These are phyloP conservation scores for Colletotrichum spaethianum DNA, from an alignment of 2,329 filamentous ascomycete genomes.

Conservation along the genomic window DNA sequence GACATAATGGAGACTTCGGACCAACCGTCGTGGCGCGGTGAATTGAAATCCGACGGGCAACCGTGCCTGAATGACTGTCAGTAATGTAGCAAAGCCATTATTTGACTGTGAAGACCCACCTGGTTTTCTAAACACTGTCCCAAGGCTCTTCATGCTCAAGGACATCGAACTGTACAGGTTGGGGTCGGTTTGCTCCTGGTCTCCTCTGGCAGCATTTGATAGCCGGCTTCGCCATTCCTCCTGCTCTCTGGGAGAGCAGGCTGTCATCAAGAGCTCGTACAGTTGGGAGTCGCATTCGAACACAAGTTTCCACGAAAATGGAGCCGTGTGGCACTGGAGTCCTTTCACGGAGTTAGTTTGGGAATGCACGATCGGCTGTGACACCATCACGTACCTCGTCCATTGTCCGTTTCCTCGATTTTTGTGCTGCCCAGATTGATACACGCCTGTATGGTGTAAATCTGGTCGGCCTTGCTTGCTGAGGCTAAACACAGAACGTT, in stretches of 20 bases:
- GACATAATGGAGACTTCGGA: conserved; percentile 75
- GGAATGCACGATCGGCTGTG: not conserved
- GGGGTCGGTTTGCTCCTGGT: conserved; percentile 61
- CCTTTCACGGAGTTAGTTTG: conserved; percentile 65
- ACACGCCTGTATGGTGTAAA: conserved; percentile 82
- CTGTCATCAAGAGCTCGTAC: conserved; percentile 89
- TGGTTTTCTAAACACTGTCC: conserved; percentile 81
- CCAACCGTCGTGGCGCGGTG: conserved; percentile 83
- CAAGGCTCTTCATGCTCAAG: conserved; percentile 80
- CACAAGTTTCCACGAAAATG: conserved; percentile 91
- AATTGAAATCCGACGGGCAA: conserved; percentile 80
- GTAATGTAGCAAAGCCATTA: not conserved
- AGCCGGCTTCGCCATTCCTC: conserved; percentile 84
- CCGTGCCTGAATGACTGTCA: conserved; percentile 61
- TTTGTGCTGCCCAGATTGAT: conserved; percentile 77
- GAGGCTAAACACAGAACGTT: conserved; percentile 84
- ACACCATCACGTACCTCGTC: conserved; percentile 70
- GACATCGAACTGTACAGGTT: conserved; percentile 74
- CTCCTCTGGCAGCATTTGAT: conserved; percentile 63
- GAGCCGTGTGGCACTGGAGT: conserved; percentile 87
- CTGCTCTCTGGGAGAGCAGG: conserved; percentile 86
- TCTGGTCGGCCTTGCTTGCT: conserved; percentile 72
- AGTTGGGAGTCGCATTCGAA: conserved; percentile 84
- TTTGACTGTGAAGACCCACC: conserved; percentile 57
- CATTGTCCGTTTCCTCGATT: conserved; percentile 82